Base-by-base conservation (phyloP, 441 rosid genomes). In the Erodium trifolium region DNA sequence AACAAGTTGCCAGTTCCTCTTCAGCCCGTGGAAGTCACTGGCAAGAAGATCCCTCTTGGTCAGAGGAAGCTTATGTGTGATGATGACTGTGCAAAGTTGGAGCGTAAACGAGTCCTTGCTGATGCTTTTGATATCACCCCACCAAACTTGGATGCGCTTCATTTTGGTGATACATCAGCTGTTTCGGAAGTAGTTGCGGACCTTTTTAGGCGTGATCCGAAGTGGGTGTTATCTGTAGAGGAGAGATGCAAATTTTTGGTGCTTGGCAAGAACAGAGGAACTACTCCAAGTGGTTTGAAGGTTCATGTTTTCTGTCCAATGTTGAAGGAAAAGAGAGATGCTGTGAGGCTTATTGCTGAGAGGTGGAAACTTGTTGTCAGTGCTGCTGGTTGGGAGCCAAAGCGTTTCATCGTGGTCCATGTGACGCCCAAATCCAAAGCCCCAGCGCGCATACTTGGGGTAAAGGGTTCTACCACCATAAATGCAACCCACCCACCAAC, bases 351-450 rank as follows among this genome's bases (percentile, higher is more conserved):
- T 67, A 84, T 96, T 71, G 90, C 96, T 16, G 98, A 89, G 78
- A 88, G 98, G 72, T 95, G 99, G 98, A 95, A 91, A 81, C 96
- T 96, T 77, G 80, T 88, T 9, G 79, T 89, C 67, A 76, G 68
- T 70, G 79, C 89, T 34, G 90, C 96, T 45, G 97, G 97, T 62
- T 87, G 99, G 98, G 99, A 96, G 84, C 97, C 99, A 51, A 96
- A 87, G 82, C 92, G 94, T 62, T 96, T 93, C 63, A 81, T 88
- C 71, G 89, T 92, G 77, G 82, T 88, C 19, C 89, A 89, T 75
- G 91, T 82, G 31, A 89, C 92, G 1, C 75, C 86, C 4, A 92
- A 91, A 80, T 92, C 99, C 1, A 96, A 87, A 72, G 73, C 87
- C 2, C 99, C 97, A 27, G 70, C 89, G 73, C 90, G 96, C 51